Base-by-base conservation (phyloP, 1,284 basidiomycete genomes). In the Austroboletus niveus region DNA sequence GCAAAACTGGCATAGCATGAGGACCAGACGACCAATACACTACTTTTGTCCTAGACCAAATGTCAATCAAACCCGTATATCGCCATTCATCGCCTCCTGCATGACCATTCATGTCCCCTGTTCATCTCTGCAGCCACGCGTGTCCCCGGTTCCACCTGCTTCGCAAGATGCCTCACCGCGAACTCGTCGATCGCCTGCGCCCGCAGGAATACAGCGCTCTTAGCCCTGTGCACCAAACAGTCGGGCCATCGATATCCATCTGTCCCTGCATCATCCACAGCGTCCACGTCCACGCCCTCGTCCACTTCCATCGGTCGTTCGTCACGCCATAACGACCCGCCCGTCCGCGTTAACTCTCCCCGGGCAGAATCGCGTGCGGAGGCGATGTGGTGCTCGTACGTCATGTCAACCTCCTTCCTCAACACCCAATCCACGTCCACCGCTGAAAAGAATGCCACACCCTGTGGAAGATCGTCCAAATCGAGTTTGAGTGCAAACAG, bases 371-470 rank as follows among this genome's bases (percentile, higher is more conserved):
- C 0, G 89, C 81, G 17, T 68, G 69, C 4, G 92, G 89, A 59
- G 98, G 94, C 10, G 91, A 95, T 0, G 96, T 96, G 8, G 96
- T 99, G 17, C 27, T 94, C 83, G 61, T 96, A 99, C 0, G 90
- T 78, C 86, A 99, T 94, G 68, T 96, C 91, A 27, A 95, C 94
- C 72, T 99, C 97, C 70, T 99, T 99, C 31, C 96, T 81, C 45
- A 98, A 76, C 2, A 98, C 89, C 41, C 80, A 77, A 70, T 99
- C 97, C 27, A 98, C 77, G 65, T 99, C 97, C 38, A 99, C 95
- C 0, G 92, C 92, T 1, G 94, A 97, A 75, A 99, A 99, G 76
- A 98, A 99, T 0, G 94, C 94, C 12, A 94, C 85, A 22, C 90
- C 90, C 66, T 97, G 92, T 0, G 96, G 97, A 15, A 99, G 78